Evolutionary conservation across 176 grass and related monocot species (phyloP), one percentile per base, ranked within the genome.

Genomic region (Stipa capillata): DNA sequence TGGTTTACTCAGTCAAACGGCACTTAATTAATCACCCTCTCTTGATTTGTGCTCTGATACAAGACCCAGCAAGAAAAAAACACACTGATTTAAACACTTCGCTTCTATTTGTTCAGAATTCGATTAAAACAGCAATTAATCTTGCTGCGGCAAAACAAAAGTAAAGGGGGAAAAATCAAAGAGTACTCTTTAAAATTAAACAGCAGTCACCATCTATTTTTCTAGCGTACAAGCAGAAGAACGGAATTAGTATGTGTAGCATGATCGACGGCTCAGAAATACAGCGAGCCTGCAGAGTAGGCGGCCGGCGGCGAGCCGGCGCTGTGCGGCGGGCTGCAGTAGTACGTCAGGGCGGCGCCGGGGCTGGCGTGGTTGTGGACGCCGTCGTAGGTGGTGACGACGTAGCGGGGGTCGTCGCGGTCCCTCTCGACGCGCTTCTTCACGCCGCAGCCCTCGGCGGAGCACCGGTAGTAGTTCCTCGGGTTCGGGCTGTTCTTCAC

Each of bases 401-500:
- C 87, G 52, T 87, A 93, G 31, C 61, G 42, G 3, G 85, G 31
- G 64, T 93, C 91, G 1, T 93, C 62, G 1, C 82, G 72, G 51
- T 93, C 87, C 52, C 91, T 69, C 63, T 93, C 87, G 3, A 93
- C 87, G 24, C 72, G 85, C 78, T 93, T 93, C 87, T 90, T 93
- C 73, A 93, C 85, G 54, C 69, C 79, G 37, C 91, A 93, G 2
- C 82, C 82, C 43, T 87, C 78, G 53, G 78, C 50, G 18, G 91
- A 83, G 83, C 87, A 93, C 65, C 72, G 77, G 73, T 79, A 93
- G 62, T 93, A 93, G 65, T 93, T 93, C 85, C 91, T 92, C 36
- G 92, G 96, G 74, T 98, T 98, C 45, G 90, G 88, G 86, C 90
- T 98, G 73, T 91, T 89, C 79, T 98, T 98, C 17, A 98, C 92